phyloP scores from a whole-genome alignment of 306 rosid genomes.

The Fragaria vesca region DNA sequence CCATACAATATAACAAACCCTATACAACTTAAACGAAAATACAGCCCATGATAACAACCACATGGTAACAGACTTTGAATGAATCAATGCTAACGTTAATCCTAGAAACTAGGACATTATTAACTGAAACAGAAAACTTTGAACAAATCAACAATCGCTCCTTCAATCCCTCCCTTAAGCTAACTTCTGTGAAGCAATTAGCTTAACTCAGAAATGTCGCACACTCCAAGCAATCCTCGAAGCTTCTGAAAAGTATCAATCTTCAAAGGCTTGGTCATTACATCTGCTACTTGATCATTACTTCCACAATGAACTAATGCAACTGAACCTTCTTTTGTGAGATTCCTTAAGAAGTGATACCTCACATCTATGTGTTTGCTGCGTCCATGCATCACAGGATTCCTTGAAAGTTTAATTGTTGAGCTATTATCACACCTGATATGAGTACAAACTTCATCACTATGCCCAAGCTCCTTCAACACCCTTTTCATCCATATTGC shows the following conservation, averaged over 20 bases:
- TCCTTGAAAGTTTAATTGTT: neutral
- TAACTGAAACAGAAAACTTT: neutral
- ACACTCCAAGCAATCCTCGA: neutral
- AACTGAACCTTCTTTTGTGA: neutral
- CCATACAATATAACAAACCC: too few relatives aligned
- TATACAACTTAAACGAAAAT: too few relatives aligned
- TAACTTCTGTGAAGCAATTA: neutral
- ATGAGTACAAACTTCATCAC: neutral
- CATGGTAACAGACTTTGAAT: neutral
- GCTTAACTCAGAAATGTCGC: neutral
- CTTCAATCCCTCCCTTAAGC: neutral
- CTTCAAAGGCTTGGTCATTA: neutral
- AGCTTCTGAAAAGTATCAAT: neutral
- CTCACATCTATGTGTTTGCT: neutral
- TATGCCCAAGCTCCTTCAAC: neutral
- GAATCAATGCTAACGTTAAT: neutral
- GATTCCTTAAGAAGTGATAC: conserved; percentile 10
- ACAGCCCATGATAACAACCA: neutral
- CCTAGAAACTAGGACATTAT: neutral
- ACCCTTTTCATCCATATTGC: neutral
- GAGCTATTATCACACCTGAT: neutral
- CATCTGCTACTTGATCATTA: neutral
- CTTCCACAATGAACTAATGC: neutral
- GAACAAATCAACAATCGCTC: too few relatives aligned
- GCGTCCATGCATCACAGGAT: conserved; percentile 5